Conservation (phyloP, 495 filamentous ascomycete species). For the Cladorrhinum samala region DNA sequence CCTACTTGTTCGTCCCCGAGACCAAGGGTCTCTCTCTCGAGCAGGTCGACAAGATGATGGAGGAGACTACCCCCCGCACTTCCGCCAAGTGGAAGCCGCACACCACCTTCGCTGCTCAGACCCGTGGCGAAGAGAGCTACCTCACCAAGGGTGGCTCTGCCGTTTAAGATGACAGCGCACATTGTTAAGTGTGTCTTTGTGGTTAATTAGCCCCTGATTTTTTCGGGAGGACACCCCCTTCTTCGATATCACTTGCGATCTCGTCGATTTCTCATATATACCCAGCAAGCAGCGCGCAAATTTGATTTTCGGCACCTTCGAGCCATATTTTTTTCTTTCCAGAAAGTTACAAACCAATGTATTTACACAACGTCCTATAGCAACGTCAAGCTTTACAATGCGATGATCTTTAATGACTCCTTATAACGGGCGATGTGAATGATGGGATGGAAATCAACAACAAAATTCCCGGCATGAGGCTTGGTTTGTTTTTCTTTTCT, state of each 20-base stretch:
- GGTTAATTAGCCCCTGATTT: too few species aligned
- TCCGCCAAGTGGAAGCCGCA: conserved; percentile 66
- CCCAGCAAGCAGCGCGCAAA: not conserved
- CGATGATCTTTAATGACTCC: too few species aligned
- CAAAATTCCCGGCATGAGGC: too few species aligned
- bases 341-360: too few species aligned
- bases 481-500: too few species aligned
- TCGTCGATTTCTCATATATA: too few species aligned
- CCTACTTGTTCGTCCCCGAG: conserved; percentile 77
- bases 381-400: too few species aligned
- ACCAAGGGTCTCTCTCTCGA: conserved; percentile 85
- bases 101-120: conserved; percentile 54
- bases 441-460: too few species aligned
- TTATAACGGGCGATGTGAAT: too few species aligned
- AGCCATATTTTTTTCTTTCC: not conserved
- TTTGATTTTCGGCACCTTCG: not conserved
- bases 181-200: not conserved
- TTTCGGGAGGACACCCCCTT: not conserved
- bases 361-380: too few species aligned
- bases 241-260: not conserved
- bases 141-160: conserved; percentile 7
- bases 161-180: conserved; percentile 7
- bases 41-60: conserved; percentile 87
- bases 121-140: conserved; percentile 7
- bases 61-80: conserved; percentile 67